Base-by-base conservation (phyloP, 331 rosid genomes). In the Quercus lobata region DNA sequence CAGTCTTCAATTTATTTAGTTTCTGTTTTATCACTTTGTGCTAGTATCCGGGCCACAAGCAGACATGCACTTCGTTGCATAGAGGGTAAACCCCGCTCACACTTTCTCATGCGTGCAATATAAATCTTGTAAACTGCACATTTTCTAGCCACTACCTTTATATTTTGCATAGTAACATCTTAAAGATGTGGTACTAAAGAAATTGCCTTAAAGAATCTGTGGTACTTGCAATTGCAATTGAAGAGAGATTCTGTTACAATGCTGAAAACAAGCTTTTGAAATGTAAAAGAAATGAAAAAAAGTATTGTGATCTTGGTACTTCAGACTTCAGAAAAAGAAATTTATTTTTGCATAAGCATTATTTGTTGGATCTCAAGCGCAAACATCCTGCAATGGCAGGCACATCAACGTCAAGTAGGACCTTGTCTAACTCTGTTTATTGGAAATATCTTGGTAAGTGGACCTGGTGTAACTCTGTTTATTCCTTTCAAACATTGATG, bases 371-470 rank as follows among this genome's bases (percentile, higher is more conserved):
- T 66, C 57, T 53, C 76, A 41, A 66, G 75, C 53, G 66, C 37
- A 27, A 57, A 78, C 71, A 78, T 83, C 81, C 66, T 69, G 69
- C 61, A 21, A 83, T 75, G 84, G 74, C 75, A 78, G 83, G 77
- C 46, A 41, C 46, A 41, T 41, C 46, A 83, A 53, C 70, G 14
- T 30, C 72, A 34, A 19, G 70, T 27, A 63, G 21, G n/a, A 62
- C 18, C 30, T 58, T 58, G 17, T 58, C 16, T 22, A 22, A 24
- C 66, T 58, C 6, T 21, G 30, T 25, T 57, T n/a, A 25, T 11
- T 25, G 41, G 7, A 32, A 32, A 32, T 0, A 30, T 32, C 24
- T 30, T 65, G 35, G 69, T 24, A 24, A 34, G 19, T 12, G 19
- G 18, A 62, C 17, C 29, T 58, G 10, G 16, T 58, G 30, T 22